Percentiles rank a stretch among this genome's conserved stretches.
These are phyloP conservation scores for Blastocystis sp. DNA, from an alignment of 352 stramenopile species.

Conservation along the genomic window DNA sequence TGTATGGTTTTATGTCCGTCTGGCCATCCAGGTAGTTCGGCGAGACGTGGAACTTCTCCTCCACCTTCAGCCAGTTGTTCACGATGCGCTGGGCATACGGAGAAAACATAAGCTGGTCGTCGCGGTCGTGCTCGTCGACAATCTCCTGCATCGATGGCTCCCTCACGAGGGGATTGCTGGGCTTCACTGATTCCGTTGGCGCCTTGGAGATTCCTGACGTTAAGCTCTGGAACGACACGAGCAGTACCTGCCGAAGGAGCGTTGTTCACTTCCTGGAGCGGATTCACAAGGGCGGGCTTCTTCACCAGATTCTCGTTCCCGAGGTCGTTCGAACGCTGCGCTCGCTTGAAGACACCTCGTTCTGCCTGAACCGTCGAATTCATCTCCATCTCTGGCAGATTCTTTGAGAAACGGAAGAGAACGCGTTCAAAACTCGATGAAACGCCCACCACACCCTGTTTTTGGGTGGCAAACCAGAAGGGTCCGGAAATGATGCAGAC, in stretches of 20 bases:
- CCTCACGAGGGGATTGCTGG: neutral
- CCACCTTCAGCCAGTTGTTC: slow-evolving; percentile 63
- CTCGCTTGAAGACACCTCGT: slow-evolving; percentile 53
- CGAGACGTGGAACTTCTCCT: slow-evolving; percentile 57
- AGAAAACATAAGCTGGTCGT: slow-evolving; percentile 64
- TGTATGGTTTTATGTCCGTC: slow-evolving; percentile 95
- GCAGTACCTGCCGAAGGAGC: neutral
- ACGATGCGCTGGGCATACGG: slow-evolving; percentile 64
- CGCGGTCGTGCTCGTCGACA: slow-evolving; percentile 57
- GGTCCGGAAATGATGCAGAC: neutral
- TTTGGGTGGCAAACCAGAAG: neutral
- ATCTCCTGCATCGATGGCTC: slow-evolving; percentile 47
- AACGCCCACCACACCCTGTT: slow-evolving; percentile 9
- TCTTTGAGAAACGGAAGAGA: neutral
- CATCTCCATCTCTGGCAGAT: neutral
- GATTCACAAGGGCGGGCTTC: slow-evolving; percentile 57
- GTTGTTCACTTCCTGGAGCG: slow-evolving; percentile 49
- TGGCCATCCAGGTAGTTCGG: slow-evolving; percentile 85
- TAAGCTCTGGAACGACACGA: neutral
- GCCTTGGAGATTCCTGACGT: neutral
- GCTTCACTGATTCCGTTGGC: neutral
- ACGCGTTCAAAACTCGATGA: slow-evolving; percentile 39
- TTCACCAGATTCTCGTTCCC: slow-evolving; percentile 50
- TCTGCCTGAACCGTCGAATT: neutral
- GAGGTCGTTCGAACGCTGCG: slow-evolving; percentile 2